Evolutionary conservation across 2,329 filamentous ascomycete genomes (phyloP).

Genomic region (Amauroascus niger): DNA sequence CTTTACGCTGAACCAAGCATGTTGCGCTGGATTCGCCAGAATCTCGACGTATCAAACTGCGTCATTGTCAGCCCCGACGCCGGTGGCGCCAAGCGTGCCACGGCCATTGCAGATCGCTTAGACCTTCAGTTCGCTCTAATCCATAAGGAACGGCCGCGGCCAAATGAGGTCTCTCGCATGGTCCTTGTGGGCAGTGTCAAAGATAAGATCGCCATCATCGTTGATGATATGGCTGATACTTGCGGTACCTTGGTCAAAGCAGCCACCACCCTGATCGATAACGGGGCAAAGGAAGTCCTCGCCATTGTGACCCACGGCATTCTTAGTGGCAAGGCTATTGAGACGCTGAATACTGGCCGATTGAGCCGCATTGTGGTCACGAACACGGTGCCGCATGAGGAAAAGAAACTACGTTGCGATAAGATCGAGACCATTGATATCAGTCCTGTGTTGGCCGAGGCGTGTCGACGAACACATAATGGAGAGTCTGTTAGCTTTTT

Average conservation of each 20-base stretch:
- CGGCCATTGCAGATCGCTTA: constrained; percentile 82
- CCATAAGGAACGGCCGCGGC: constrained; percentile 89
- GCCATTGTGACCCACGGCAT: constrained; percentile 95
- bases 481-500: constrained; percentile 45
- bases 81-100: constrained; percentile 88
- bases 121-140: constrained; percentile 89
- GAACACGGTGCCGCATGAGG: constrained; percentile 73
- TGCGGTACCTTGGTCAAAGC: constrained; percentile 84
- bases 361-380: constrained; percentile 76
- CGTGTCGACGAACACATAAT: constrained; percentile 43
- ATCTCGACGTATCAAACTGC: constrained; percentile 68
- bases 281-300: constrained; percentile 78
- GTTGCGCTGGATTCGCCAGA: constrained; percentile 81
- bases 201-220: constrained; percentile 86
- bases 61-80: constrained; percentile 94
- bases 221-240: constrained; percentile 97
- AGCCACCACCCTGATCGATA: constrained; percentile 74
- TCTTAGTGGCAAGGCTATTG: constrained; percentile 75
- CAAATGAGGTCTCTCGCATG: constrained; percentile 86
- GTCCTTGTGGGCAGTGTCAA: constrained; percentile 90
- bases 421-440: constrained; percentile 88
- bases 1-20: constrained; percentile 91
- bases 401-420: constrained; percentile 68
- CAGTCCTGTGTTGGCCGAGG: constrained; percentile 57
- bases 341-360: constrained; percentile 69